Conservation (phyloP, 805 yeast species). For the Metschnikowia borealis region DNA sequence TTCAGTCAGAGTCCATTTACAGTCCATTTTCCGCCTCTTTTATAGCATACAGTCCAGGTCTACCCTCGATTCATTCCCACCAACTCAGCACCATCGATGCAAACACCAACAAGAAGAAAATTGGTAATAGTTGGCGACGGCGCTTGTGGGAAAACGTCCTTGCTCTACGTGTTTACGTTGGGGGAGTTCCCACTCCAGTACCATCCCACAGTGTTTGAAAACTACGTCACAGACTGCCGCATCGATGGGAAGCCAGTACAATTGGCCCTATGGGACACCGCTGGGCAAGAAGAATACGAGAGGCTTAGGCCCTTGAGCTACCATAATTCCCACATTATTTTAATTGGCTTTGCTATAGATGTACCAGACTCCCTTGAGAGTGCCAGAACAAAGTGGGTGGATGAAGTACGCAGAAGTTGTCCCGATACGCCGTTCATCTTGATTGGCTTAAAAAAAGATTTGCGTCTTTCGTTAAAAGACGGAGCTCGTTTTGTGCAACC, state of each 20-base stretch:
- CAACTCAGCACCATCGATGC: constrained; percentile 1
- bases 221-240: constrained; percentile 89
- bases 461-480: constrained; percentile 46
- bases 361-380: constrained; percentile 80
- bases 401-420: constrained; percentile 75
- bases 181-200: constrained; percentile 92
- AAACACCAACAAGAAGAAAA: constrained; percentile 46
- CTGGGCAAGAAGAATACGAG: constrained; percentile 96
- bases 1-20: neutral
- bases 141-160: constrained; percentile 90
- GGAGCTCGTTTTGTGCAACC: constrained; percentile 47
- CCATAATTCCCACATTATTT: constrained; percentile 78
- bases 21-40: neutral
- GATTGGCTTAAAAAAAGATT: constrained; percentile 82
- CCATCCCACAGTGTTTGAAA: constrained; percentile 93
- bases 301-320: constrained; percentile 84
- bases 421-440: constrained; percentile 74
- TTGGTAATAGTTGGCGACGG: constrained; percentile 93
- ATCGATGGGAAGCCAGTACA: constrained; percentile 92
- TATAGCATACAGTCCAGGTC: neutral
- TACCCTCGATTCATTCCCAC: neutral
- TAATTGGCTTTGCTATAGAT: constrained; percentile 83
- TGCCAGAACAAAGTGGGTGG: constrained; percentile 83
- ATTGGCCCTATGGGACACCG: constrained; percentile 90
- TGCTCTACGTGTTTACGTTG: constrained; percentile 83